Conservation (phyloP, 805 yeast genomes). For the Wickerhamiella domercqiae region DNA sequence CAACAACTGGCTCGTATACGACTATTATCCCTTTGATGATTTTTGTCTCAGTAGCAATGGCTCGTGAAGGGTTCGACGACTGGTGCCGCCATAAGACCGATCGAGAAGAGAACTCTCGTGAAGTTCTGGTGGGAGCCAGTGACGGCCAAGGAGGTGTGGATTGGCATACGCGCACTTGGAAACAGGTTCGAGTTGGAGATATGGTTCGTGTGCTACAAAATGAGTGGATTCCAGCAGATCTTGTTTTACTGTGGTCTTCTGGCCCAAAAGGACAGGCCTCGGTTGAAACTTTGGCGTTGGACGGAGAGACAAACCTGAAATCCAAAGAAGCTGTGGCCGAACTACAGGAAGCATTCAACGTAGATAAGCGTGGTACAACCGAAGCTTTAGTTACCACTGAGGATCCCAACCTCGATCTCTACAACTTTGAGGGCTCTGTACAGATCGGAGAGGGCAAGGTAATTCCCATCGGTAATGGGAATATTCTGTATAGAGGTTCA, state of each 20-base stretch:
- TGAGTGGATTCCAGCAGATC: conserved; percentile 92
- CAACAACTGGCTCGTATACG: conserved; percentile 90
- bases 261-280: conserved; percentile 46
- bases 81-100: conserved; percentile 76
- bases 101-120: conserved; percentile 60
- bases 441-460: neutral
- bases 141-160: conserved; percentile 12
- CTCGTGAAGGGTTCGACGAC: conserved; percentile 90
- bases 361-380: conserved; percentile 32
- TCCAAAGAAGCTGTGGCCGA: conserved; percentile 53
- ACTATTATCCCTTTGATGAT: conserved; percentile 80
- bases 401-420: conserved; percentile 83
- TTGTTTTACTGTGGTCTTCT: conserved; percentile 52
- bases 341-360: conserved; percentile 29
- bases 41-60: conserved; percentile 77
- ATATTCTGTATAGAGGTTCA: conserved; percentile 83
- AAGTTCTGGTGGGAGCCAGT: conserved; percentile 24
- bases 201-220: conserved; percentile 55
- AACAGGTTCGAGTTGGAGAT: conserved; percentile 74
- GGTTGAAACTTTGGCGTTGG: conserved; percentile 93
- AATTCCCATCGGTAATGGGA: conserved; percentile 59
- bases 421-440: conserved; percentile 69
- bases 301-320: conserved; percentile 91
- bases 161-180: conserved; percentile 42
- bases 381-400: conserved; percentile 40